Evolutionary conservation across 169 alveolate genomes (phyloP).

Genomic region (Plasmodium coatneyi): DNA sequence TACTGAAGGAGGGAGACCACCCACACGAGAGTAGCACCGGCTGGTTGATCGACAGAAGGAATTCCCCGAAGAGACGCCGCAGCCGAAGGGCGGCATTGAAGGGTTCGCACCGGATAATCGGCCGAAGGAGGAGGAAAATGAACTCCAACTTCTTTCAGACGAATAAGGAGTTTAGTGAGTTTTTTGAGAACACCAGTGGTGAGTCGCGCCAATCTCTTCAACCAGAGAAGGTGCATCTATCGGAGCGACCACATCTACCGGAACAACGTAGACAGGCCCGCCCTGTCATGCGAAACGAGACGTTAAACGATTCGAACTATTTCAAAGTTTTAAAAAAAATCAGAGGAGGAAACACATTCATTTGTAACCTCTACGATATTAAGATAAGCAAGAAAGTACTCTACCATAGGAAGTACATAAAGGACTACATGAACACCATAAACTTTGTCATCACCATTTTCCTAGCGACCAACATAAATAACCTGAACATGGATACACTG

Average conservation of each 20-base stretch:
- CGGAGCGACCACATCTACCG: neutral
- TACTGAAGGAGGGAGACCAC: neutral
- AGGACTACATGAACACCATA: constrained; percentile 37
- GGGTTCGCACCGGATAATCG: neutral
- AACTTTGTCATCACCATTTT: constrained; percentile 29
- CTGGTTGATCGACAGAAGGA: neutral
- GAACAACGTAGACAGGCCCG: neutral
- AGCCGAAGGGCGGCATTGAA: neutral
- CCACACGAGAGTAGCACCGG: neutral
- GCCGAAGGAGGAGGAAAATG: neutral
- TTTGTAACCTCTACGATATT: constrained; percentile 47
- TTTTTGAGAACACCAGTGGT: neutral
- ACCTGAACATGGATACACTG: constrained; percentile 40
- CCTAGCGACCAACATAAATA: constrained; percentile 44
- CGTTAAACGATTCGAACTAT: constrained; percentile 17
- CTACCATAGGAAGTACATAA: constrained; percentile 15
- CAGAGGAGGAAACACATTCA: constrained; percentile 38
- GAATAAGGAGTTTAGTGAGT: constrained; percentile 2
- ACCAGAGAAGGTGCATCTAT: too few relatives aligned
- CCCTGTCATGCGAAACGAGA: constrained; percentile 1
- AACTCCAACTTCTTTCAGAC: constrained; percentile 9
- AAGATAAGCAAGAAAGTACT: constrained; percentile 3
- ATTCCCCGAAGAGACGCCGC: neutral
- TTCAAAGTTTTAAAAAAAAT: constrained; percentile 38
- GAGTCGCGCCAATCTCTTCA: neutral